Evolutionary conservation across 2,329 filamentous ascomycete species (phyloP).

Genomic region (Capronia americana): DNA sequence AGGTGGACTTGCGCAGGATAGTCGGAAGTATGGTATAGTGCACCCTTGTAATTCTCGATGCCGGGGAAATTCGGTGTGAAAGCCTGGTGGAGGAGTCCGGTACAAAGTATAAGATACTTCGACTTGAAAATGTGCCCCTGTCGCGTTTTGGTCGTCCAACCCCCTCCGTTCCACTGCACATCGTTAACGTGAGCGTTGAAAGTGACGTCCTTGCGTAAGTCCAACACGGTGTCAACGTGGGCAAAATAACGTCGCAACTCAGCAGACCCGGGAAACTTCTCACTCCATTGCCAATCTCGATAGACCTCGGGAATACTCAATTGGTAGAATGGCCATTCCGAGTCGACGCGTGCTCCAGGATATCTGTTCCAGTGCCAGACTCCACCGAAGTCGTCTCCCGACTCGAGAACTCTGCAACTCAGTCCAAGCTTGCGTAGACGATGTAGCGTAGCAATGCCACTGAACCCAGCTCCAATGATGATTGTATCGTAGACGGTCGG

Average conservation of each 20-base stretch:
- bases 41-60: conserved; percentile 64
- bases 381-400: conserved; percentile 45
- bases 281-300: conserved; percentile 55
- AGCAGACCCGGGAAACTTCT: conserved; percentile 48
- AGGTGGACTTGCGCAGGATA: conserved; percentile 65
- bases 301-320: conserved; percentile 58
- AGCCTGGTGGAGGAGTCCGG: conserved; percentile 52
- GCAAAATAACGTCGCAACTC: conserved; percentile 52
- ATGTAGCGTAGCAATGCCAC: conserved; percentile 40
- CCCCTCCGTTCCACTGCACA: conserved; percentile 44
- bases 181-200: conserved; percentile 46
- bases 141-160: conserved; percentile 51
- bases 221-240: conserved; percentile 49
- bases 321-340: conserved; percentile 61
- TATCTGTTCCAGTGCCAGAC: conserved; percentile 76
- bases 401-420: conserved; percentile 46
- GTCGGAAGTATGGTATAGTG: conserved; percentile 65
- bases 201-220: conserved; percentile 48
- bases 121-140: conserved; percentile 42
- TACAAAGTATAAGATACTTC: conserved; percentile 34
- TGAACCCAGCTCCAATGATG: conserved; percentile 37
- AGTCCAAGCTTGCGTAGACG: conserved; percentile 44
- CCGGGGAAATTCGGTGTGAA: conserved; percentile 67
- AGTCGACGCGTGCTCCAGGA: conserved; percentile 63
- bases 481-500: conserved; percentile 24